Percentiles rank a stretch among this genome's conserved stretches.
Evolutionary conservation across 2,329 filamentous ascomycete species (phyloP).

Genomic region (Graphilbum ipis-grandicollis): DNA sequence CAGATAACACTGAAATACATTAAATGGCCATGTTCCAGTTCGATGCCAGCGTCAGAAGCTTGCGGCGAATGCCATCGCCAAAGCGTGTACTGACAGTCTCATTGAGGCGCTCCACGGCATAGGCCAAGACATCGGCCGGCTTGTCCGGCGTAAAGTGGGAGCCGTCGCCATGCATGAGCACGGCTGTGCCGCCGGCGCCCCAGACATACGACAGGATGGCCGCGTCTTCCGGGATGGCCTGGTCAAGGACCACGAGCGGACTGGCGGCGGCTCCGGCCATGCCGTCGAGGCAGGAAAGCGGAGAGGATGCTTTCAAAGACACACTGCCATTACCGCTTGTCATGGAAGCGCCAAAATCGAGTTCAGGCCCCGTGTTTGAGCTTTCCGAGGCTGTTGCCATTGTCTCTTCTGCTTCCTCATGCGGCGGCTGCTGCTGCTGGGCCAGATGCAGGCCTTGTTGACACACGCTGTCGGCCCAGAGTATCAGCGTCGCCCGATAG

Average conservation of each 20-base stretch:
- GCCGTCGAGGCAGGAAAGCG: too few species aligned
- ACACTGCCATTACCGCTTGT: too few species aligned
- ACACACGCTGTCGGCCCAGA: conserved; percentile 43
- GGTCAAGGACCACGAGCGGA: conserved; percentile 19
- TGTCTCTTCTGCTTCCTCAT: conserved; percentile 3
- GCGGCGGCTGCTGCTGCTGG: conserved; percentile 16
- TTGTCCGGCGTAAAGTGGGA: conserved; percentile 18
- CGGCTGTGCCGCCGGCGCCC: conserved; percentile 18
- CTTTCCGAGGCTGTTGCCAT: too few species aligned
- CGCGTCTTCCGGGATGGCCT: conserved; percentile 21
- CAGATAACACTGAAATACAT: too few species aligned
- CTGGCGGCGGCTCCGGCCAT: too few species aligned
- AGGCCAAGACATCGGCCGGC: conserved; percentile 20
- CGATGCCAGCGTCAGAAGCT: conserved; percentile 19
- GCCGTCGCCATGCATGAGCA: conserved; percentile 19
- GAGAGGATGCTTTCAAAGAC: too few species aligned
- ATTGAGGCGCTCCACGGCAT: conserved; percentile 22
- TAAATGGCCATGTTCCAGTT: conserved; percentile 21
- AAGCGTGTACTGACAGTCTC: conserved; percentile 23
- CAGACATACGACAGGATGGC: conserved; percentile 20
- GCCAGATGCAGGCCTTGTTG: conserved; percentile 25
- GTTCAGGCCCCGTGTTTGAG: too few species aligned
- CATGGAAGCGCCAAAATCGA: too few species aligned
- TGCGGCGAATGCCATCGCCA: conserved; percentile 26
- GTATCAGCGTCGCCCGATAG: conserved; percentile 46